Evolutionary conservation across 805 yeast genomes (phyloP).

Genomic region (Yarrowia alimentaria): DNA sequence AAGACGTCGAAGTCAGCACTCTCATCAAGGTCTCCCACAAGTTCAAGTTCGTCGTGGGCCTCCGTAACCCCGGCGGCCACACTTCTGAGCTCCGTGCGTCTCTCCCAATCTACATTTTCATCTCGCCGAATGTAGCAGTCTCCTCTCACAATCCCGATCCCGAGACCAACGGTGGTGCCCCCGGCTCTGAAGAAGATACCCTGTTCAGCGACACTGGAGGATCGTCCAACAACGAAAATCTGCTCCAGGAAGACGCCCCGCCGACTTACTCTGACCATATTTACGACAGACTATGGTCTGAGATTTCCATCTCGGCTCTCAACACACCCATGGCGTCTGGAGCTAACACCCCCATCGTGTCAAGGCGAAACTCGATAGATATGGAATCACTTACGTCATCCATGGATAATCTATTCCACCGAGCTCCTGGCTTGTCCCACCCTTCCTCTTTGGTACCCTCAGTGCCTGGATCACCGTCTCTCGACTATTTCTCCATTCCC

Average conservation of each 20-base stretch:
- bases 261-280: conserved; percentile 78
- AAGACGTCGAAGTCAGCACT: conserved; percentile 72
- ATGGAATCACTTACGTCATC: conserved; percentile 28
- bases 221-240: conserved; percentile 17
- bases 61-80: conserved; percentile 88
- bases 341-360: conserved; percentile 41
- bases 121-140: conserved; percentile 36
- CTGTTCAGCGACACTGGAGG: conserved; percentile 18
- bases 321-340: conserved; percentile 44
- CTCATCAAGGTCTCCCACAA: conserved; percentile 85
- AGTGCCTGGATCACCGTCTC: background rate
- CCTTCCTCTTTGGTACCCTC: conserved; percentile 4
- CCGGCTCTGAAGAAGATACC: background rate
- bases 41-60: conserved; percentile 72
- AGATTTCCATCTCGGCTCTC: conserved; percentile 45
- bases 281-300: conserved; percentile 74
- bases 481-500: conserved; percentile 9
- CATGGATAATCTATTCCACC: conserved; percentile 12
- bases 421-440: conserved; percentile 1
- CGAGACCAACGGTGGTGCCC: conserved; percentile 17
- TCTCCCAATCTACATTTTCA: conserved; percentile 72
- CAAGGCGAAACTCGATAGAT: conserved; percentile 40
- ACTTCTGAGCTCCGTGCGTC: conserved; percentile 89
- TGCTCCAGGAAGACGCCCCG: conserved; percentile 54
- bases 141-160: conserved; percentile 18